Evolutionary conservation across 2,329 filamentous ascomycete genomes (phyloP).

Genomic region (Lachnellula subtilissima): DNA sequence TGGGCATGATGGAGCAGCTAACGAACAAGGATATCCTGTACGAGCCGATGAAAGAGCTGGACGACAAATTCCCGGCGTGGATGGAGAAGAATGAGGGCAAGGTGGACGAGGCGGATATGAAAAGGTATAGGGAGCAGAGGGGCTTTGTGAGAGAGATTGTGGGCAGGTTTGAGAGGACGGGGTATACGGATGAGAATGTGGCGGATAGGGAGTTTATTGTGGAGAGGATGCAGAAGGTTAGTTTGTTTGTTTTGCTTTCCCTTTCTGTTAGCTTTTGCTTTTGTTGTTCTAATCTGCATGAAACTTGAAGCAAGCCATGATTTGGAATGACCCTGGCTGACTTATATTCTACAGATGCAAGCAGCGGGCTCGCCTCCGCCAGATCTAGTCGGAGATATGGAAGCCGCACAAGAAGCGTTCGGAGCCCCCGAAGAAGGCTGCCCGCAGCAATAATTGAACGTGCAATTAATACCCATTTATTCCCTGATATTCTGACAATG

Average conservation of each 20-base stretch:
- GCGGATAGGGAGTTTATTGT: conserved; percentile 88
- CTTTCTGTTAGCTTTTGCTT: no score
- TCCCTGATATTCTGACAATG: conserved; percentile 1
- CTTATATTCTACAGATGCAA: conserved; percentile 72
- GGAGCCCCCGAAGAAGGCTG: conserved; percentile 58
- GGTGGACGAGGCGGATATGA: conserved; percentile 66
- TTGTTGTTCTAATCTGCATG: no score
- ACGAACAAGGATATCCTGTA: conserved; percentile 98
- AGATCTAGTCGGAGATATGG: conserved; percentile 87
- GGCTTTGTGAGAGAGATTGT: conserved; percentile 80
- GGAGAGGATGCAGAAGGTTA: conserved; percentile 93
- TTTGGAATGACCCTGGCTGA: no score
- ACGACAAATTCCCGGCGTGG: conserved; percentile 91
- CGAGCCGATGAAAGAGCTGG: conserved; percentile 95
- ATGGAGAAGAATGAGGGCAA: conserved; percentile 68
- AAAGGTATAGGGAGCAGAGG: conserved; percentile 78
- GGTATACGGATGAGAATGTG: conserved; percentile 77
- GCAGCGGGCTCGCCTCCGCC: conserved; percentile 82
- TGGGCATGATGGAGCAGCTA: conserved; percentile 98
- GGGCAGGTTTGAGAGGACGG: conserved; percentile 74
- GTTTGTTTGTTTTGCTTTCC: conserved; percentile 15
- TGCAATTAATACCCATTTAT: conserved; percentile 11
- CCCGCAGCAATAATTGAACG: conserved; percentile 49
- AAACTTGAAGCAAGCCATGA: no score
- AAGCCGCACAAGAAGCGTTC: conserved; percentile 70